Evolutionary conservation across 192 early-diverging fungal genomes (phyloP).

Genomic region (Coemansia sp.): DNA sequence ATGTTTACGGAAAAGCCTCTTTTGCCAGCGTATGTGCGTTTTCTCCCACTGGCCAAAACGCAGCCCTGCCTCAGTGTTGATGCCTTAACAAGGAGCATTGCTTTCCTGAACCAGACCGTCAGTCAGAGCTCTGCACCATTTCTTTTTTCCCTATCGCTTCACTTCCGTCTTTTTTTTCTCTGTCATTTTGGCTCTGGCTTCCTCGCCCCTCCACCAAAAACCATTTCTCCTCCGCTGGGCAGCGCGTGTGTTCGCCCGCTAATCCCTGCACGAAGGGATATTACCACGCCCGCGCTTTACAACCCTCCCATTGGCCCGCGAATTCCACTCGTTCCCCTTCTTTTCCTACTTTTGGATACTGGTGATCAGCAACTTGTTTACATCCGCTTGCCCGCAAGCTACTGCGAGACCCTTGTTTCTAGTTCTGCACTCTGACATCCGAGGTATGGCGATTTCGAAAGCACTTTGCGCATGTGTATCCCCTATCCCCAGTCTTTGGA

Average conservation of each 20-base stretch:
- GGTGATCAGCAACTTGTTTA: not conserved
- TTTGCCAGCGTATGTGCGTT: not conserved
- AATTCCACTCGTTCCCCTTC: not conserved
- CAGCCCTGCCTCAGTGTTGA: not conserved
- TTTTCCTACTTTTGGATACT: not conserved
- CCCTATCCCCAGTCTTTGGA: not conserved
- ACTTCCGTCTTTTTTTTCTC: not conserved
- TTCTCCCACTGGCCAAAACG: not conserved
- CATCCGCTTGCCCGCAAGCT: not conserved
- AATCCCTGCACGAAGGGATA: slow-evolving; percentile 13
- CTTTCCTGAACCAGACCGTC: not conserved
- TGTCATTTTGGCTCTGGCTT: not conserved
- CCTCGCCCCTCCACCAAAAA: not conserved
- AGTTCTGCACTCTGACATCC: not conserved
- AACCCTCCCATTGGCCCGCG: slow-evolving; percentile 3
- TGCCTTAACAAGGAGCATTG: not conserved
- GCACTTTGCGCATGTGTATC: not conserved
- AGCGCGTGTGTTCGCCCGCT: not conserved
- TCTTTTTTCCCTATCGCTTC: not conserved
- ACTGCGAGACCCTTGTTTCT: not conserved
- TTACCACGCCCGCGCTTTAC: not conserved
- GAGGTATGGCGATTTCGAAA: slow-evolving; percentile 1
- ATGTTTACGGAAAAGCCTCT: slow-evolving; percentile 13
- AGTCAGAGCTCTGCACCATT: not conserved
- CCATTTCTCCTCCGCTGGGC: not conserved